Evolutionary conservation across 225 moss, liverwort and hornwort genomes (phyloP).

Genomic region (Physcomitrium patens): DNA sequence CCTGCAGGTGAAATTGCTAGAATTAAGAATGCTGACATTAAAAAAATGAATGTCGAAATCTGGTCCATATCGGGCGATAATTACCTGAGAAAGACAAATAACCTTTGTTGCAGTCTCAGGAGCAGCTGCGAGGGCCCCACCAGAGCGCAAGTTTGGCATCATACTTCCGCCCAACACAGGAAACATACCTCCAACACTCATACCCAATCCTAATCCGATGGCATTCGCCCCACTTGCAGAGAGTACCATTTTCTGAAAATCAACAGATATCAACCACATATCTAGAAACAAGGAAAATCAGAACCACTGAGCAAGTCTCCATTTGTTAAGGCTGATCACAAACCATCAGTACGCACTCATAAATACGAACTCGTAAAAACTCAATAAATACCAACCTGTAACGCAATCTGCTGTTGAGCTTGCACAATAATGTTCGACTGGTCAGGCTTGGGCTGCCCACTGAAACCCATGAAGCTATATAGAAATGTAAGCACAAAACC

Average conservation of each 20-base stretch:
- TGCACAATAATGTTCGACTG: slow-evolving; percentile 88
- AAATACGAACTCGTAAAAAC: neutral
- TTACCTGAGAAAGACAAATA: slow-evolving; percentile 84
- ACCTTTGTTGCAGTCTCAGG: slow-evolving; percentile 73
- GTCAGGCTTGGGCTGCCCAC: slow-evolving; percentile 88
- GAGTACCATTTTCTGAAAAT: slow-evolving; percentile 77
- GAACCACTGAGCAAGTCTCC: too few relatives aligned
- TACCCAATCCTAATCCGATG: slow-evolving; percentile 70
- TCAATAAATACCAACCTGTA: slow-evolving; percentile 53
- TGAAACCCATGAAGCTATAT: slow-evolving; percentile 68
- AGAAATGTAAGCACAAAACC: slow-evolving; percentile 43
- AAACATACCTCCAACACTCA: slow-evolving; percentile 53
- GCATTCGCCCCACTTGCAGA: slow-evolving; percentile 84
- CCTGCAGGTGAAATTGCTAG: slow-evolving; percentile 39
- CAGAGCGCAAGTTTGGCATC: slow-evolving; percentile 60
- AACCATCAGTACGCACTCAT: neutral
- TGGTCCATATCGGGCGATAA: neutral
- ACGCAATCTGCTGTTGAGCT: slow-evolving; percentile 97
- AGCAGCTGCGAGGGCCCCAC: slow-evolving; percentile 42
- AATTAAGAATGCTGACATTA: neutral
- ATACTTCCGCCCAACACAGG: slow-evolving; percentile 63
- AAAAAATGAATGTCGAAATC: neutral
- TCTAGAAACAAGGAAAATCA: neutral
- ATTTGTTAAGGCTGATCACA: neutral
- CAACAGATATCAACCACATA: neutral